phyloP scores from a whole-genome alignment of 345 rosid genomes.

The Lepidium africanum region DNA sequence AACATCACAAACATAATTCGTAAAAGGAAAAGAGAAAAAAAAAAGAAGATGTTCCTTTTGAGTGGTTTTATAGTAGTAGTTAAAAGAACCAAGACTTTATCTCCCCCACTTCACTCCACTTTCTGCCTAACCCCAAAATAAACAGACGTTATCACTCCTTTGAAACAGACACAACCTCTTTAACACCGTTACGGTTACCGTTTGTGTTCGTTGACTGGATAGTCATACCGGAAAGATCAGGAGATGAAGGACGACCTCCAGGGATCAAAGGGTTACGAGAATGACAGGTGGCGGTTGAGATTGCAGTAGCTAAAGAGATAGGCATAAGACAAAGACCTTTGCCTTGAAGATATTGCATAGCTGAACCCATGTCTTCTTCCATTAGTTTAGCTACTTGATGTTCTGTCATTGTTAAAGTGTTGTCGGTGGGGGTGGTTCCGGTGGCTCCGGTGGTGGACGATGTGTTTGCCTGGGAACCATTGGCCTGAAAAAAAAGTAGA shows the following conservation, averaged over 20 bases:
- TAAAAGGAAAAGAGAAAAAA: neutral
- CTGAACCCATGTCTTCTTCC: slow-evolving; percentile 97
- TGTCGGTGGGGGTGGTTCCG: neutral
- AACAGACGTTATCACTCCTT: slow-evolving; percentile 23
- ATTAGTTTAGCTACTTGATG: slow-evolving; percentile 87
- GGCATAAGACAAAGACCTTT: slow-evolving; percentile 99
- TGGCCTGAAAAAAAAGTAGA: slow-evolving; percentile 1
- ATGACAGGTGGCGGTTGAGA: slow-evolving; percentile 69
- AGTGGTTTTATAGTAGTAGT: slow-evolving; percentile 1
- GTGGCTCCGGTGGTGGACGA: slow-evolving; percentile 23
- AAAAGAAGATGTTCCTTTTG: neutral
- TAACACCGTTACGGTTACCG: slow-evolving; percentile 39
- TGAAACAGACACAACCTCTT: slow-evolving; percentile 31
- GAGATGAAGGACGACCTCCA: slow-evolving; percentile 51
- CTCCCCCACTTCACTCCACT: slow-evolving; percentile 5
- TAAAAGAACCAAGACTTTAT: slow-evolving; percentile 17
- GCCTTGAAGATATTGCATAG: slow-evolving; percentile 96
- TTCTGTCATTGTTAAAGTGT: slow-evolving; percentile 42
- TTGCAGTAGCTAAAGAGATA: slow-evolving; percentile 85
- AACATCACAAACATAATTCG: slow-evolving; percentile 1
- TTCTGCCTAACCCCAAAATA: slow-evolving; percentile 18
- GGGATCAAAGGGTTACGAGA: slow-evolving; percentile 39
- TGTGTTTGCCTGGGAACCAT: slow-evolving; percentile 25
- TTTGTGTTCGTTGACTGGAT: slow-evolving; percentile 54
- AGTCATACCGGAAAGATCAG: slow-evolving; percentile 66